Conservation (phyloP, 768 basidiomycete genomes). For the Pleurotus tuber-regium region DNA sequence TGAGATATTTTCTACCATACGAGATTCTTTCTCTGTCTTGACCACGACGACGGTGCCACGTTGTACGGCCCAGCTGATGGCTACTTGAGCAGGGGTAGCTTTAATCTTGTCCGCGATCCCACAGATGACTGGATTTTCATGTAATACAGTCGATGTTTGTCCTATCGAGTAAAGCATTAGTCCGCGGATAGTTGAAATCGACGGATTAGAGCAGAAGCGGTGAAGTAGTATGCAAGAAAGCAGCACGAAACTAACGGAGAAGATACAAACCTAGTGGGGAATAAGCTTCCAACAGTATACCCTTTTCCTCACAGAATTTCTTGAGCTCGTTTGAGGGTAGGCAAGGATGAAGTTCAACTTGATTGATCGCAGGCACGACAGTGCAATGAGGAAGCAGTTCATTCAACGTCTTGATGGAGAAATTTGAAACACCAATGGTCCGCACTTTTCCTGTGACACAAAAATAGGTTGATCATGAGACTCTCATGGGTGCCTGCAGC, state of each 20-base stretch:
- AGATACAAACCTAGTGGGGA: conserved; percentile 35
- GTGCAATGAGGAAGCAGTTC: conserved; percentile 34
- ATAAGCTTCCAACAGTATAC: conserved; percentile 41
- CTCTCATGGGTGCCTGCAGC: background rate
- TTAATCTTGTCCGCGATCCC: background rate
- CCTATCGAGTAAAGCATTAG: no score
- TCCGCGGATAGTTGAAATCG: no score
- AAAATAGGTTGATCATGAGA: background rate
- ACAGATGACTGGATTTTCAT: conserved; percentile 1
- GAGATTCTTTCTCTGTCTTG: conserved; percentile 49
- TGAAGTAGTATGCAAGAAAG: no score
- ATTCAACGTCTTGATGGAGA: conserved; percentile 37
- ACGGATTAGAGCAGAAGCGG: no score
- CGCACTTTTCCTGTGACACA: conserved; percentile 43
- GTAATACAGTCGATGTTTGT: background rate
- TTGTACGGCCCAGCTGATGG: conserved; percentile 65
- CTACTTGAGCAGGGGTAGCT: conserved; percentile 34
- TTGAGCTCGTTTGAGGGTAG: conserved; percentile 37
- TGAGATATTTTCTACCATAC: conserved; percentile 47
- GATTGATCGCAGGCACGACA: conserved; percentile 39
- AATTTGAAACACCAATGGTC: conserved; percentile 55
- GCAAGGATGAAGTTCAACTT: conserved; percentile 41
- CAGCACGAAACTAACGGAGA: no score
- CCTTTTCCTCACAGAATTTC: conserved; percentile 34
- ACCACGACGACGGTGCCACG: conserved; percentile 61